Evolutionary conservation across 1,284 basidiomycete genomes (phyloP), one percentile per base, ranked within the genome.

Genomic region (Chondrostereum purpureum): DNA sequence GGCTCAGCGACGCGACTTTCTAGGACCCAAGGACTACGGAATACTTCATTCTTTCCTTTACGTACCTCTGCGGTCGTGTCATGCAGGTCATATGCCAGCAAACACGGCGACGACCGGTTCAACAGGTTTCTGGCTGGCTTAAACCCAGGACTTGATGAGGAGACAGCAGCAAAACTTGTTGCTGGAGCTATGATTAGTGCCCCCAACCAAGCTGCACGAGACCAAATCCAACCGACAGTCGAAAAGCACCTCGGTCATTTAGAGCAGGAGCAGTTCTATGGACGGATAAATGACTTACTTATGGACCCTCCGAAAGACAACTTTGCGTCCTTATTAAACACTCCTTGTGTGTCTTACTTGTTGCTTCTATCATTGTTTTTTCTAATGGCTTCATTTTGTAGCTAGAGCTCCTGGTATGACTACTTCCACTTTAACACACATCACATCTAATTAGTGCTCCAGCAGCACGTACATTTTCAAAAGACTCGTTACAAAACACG

Each of bases 241-340:
- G 43, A 45, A 23, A 38, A 38, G 34, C 37, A 38, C 14, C 39
- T 22, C 22, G 33, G 35, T 6, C 5, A 45, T 12, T 40, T 52
- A 18, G 44, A 56, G 39, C 44, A 43, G 22, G 23, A 36, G n/a
- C 34, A 39, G 27, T 45, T 61, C 39, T 49, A 53, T 20, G 37
- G 45, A 24, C 50, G 48, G 43, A 52, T 59, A 16, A 50, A 54
- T 20, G 42, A 50, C 33, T 56, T 51, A 31, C 13, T 58, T 20
- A 34, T 36, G 23, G 50, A 56, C 45, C 53, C 53, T 33, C 52
- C 56, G 6, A 11, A 14, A 20, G 37, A 20, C 16, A 40, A 21
- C 14, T 48, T 23, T 5, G 22, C 27, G 13, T 46, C 21, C 10
- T 31, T 20, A 14, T 43, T 31, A 27, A 31, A 24, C 37, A 36